Evolutionary conservation across 2,329 filamentous ascomycete species (phyloP).

Genomic region (Epichloe bromicola): DNA sequence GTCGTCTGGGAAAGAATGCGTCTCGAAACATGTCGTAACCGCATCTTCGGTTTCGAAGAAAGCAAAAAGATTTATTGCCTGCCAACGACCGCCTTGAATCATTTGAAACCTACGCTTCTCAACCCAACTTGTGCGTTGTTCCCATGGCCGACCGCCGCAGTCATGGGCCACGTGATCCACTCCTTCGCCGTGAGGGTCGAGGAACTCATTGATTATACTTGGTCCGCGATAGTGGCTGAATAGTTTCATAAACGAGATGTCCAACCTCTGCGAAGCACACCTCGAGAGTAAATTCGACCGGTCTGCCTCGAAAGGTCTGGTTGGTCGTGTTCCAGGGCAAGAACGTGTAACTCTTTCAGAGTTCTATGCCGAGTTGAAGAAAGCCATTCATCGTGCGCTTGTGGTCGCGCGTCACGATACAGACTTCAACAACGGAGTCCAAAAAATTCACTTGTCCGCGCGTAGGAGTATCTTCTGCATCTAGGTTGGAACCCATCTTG

Average conservation of each 20-base stretch:
- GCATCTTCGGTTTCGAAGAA: neutral
- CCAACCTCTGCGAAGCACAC: neutral
- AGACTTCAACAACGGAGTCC: neutral
- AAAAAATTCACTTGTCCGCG: neutral
- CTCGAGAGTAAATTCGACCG: neutral
- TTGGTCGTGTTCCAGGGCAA: too few relatives aligned
- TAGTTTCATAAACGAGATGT: neutral
- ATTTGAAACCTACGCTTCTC: neutral
- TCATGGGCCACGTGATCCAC: neutral
- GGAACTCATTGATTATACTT: neutral
- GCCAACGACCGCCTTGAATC: neutral
- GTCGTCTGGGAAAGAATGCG: neutral
- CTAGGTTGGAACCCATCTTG: neutral
- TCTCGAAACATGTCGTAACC: neutral
- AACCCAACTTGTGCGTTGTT: neutral
- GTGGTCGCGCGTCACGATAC: neutral
- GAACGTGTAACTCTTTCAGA: neutral
- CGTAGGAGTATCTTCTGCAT: neutral
- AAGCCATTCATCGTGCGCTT: neutral
- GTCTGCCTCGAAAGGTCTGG: too few relatives aligned
- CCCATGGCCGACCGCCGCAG: neutral
- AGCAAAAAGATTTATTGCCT: neutral
- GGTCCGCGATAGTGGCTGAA: neutral
- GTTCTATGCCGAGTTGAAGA: neutral
- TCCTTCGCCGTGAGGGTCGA: neutral